Evolutionary conservation across 495 filamentous ascomycete genomes (phyloP).

Genomic region (Elaphomyces granulatus): DNA sequence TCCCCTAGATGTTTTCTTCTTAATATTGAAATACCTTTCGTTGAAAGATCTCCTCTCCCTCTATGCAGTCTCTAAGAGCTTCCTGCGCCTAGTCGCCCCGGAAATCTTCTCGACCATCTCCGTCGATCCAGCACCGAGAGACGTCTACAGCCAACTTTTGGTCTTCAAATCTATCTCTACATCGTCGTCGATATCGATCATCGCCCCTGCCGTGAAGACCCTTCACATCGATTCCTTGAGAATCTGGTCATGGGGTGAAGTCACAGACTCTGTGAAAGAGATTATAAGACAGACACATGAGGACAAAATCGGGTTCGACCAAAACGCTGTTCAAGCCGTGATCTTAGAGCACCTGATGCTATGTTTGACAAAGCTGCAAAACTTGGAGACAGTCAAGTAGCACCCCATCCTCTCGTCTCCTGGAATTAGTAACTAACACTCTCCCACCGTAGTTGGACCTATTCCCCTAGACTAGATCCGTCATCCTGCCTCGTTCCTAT

Average conservation of each 20-base stretch:
- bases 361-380: neutral
- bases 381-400: neutral
- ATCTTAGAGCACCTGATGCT: neutral
- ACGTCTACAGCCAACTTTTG: neutral
- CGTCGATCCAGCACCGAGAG: neutral
- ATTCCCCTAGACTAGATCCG: neutral
- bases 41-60: neutral
- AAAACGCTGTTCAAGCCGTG: neutral
- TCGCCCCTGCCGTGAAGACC: neutral
- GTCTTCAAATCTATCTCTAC: neutral
- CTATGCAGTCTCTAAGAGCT: neutral
- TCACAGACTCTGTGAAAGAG: too few species aligned
- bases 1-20: neutral
- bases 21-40: neutral
- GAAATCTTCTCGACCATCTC: neutral
- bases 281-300: too few species aligned
- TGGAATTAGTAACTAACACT: neutral
- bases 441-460: neutral
- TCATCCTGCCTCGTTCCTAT: neutral
- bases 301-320: neutral
- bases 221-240: neutral
- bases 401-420: neutral
- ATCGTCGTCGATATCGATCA: neutral
- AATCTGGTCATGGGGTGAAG: too few species aligned
- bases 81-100: neutral